Conservation (phyloP, 768 basidiomycete genomes). For the Cystofilobasidium bisporidii region DNA sequence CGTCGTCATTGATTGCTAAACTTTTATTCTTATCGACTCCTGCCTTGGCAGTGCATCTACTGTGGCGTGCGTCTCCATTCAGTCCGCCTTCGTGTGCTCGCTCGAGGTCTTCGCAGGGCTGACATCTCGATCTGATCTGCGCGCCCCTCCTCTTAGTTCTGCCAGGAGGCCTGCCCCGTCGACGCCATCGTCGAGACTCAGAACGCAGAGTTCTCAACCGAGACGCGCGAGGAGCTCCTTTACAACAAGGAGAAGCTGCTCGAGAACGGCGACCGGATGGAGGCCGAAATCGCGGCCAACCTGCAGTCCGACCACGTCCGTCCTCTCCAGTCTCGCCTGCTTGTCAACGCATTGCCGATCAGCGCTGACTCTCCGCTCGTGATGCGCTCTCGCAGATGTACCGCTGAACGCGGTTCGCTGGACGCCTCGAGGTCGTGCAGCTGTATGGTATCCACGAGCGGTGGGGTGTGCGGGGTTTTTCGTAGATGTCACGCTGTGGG, state of each 20-base stretch:
- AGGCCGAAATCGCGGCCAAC: slow-evolving; percentile 96
- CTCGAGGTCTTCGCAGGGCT: background rate
- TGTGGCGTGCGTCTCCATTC: slow-evolving; percentile 61
- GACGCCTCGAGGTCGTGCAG: too few relatives aligned
- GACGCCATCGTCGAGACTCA: slow-evolving; percentile 52
- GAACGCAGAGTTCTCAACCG: slow-evolving; percentile 95
- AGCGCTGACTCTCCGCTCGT: too few relatives aligned
- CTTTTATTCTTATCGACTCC: background rate
- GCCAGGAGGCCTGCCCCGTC: slow-evolving; percentile 95
- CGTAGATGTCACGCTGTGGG: too few relatives aligned
- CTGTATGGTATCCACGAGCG: too few relatives aligned
- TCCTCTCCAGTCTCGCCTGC: slow-evolving; percentile 8
- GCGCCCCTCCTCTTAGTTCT: background rate
- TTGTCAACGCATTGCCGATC: too few relatives aligned
- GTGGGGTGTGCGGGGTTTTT: too few relatives aligned
- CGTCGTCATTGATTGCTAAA: too few relatives aligned
- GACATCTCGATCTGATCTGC: background rate
- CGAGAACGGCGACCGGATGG: slow-evolving; percentile 88
- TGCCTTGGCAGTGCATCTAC: slow-evolving; percentile 82
- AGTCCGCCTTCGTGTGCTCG: background rate
- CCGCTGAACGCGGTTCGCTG: background rate
- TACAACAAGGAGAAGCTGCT: slow-evolving; percentile 99
- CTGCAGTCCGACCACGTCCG: slow-evolving; percentile 42
- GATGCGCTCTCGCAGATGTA: background rate
- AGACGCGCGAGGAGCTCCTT: slow-evolving; percentile 92